Evolutionary conservation across 805 yeast species (phyloP), one percentile per base, ranked within the genome.

Genomic region (Candida schatavii): DNA sequence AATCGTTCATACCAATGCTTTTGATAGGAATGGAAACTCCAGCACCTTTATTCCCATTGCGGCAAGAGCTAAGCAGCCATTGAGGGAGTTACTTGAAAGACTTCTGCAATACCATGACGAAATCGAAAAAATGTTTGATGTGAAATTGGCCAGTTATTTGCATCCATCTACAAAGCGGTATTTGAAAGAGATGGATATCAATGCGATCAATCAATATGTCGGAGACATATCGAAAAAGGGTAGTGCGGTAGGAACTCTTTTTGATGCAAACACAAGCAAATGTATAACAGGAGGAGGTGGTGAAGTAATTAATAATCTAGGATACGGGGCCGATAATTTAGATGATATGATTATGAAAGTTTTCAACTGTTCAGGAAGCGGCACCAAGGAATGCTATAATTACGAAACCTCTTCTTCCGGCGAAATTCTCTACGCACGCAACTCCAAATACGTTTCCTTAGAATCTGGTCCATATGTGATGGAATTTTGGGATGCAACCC

Each of bases 351-450:
- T 59, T 14, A 45, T 58, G 54, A 45, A 51, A 30, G 42, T 49
- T 17, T 61, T 61, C 43, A 51, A 57, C 34, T 61, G 64, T 40
- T 51, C 56, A 5, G 64, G 64, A 4, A 57, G 47, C 25, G 45
- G 58, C 2, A 51, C 52, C 23, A 51, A 48, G 27, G 66, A 61
- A 46, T 53, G 59, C 28, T 46, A 55, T 35, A 35, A 37, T 14
- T 61, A 56, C 44, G 66, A 61, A 43, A 52, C 59, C 4, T 50
- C 52, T 9, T 51, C 52, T 5, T 41, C 47, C 2, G 48, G 43
- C 25, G 51, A 48, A 30, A 47, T 53, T 20, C 34, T 39, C 13
- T 45, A 47, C 25, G 22, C 43, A 6, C 43, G 35, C n/a, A 21
- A 31, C 10, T 11, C 48, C 1, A 36, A 23, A 9, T 48, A 48